Percentiles rank a stretch among this genome's conserved stretches.
Conservation (phyloP, 805 yeast species). For the Zygotorulaspora danielsina region DNA sequence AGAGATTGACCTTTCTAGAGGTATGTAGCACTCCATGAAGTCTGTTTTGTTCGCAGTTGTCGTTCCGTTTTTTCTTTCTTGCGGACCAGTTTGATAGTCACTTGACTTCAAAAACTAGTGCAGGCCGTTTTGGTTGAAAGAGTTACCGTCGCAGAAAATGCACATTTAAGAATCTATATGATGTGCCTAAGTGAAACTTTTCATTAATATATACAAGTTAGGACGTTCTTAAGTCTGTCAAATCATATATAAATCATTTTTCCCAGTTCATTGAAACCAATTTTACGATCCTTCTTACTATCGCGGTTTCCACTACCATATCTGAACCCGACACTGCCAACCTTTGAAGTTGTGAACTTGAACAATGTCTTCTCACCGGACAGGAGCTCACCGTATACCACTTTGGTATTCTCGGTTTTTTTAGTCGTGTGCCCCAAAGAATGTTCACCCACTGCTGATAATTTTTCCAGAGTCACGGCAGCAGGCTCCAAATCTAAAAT, state of each 20-base stretch:
- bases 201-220: not conserved
- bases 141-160: not conserved
- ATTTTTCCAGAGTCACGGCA: slow-evolving; percentile 62
- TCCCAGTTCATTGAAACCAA: slow-evolving; percentile 68
- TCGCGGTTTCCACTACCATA: slow-evolving; percentile 91
- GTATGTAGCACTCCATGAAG: slow-evolving; percentile 26
- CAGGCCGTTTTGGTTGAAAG: too few species aligned
- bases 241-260: slow-evolving; percentile 39
- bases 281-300: slow-evolving; percentile 73
- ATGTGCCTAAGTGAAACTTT: not conserved
- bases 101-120: too few species aligned
- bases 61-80: not conserved
- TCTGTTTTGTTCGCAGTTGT: not conserved
- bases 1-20: slow-evolving; percentile 14
- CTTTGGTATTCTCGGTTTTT: slow-evolving; percentile 34
- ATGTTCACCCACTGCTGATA: slow-evolving; percentile 56
- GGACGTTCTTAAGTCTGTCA: not conserved
- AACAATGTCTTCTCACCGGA: slow-evolving; percentile 69
- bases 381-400: slow-evolving; percentile 52
- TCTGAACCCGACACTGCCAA: slow-evolving; percentile 84
- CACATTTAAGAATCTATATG: not conserved
- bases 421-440: slow-evolving; percentile 35
- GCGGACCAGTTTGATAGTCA: too few species aligned
- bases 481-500: slow-evolving; percentile 87
- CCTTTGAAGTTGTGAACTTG: slow-evolving; percentile 71